Conservation (phyloP, 2,329 filamentous ascomycete genomes). For the Cercospora nicotianae region DNA sequence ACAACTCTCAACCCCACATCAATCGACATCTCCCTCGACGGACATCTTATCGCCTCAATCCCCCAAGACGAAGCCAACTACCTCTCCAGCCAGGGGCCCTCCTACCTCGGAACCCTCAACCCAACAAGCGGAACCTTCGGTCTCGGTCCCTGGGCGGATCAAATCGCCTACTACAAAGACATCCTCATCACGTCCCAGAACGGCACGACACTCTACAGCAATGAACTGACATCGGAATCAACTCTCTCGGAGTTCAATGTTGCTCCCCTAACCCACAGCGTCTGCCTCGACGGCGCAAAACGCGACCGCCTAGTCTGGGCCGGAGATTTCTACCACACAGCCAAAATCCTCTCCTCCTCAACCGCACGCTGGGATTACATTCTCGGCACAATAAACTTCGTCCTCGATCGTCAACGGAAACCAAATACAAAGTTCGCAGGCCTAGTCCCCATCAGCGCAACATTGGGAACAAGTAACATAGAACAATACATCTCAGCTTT, state of each 20-base stretch:
- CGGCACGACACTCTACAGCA: conserved; percentile 38
- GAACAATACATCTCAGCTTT: conserved; percentile 18
- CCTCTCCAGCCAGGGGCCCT: conserved; percentile 9
- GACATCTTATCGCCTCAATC: conserved; percentile 28
- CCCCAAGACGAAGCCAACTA: conserved; percentile 26
- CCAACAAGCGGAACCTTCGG: conserved; percentile 40
- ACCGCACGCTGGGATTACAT: conserved; percentile 42
- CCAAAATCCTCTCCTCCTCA: conserved; percentile 40
- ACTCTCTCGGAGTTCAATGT: conserved; percentile 41
- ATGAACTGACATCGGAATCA: conserved; percentile 36
- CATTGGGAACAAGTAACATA: conserved; percentile 13
- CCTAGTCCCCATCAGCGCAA: conserved; percentile 20
- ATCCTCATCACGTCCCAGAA: conserved; percentile 37
- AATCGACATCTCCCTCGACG: conserved; percentile 37
- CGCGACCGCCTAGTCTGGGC: conserved; percentile 47
- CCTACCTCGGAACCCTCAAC: not conserved
- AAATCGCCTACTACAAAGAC: conserved; percentile 42
- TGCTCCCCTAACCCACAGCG: conserved; percentile 37
- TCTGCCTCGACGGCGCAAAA: conserved; percentile 48
- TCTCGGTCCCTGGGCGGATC: conserved; percentile 47
- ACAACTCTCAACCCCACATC: conserved; percentile 36
- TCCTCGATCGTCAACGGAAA: conserved; percentile 33
- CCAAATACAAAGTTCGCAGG: conserved; percentile 12
- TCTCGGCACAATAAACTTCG: conserved; percentile 39
- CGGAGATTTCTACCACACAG: conserved; percentile 48